Evolutionary conservation across 78 protist genomes (phyloP).

Genomic region (Dictyostelium discoideum): DNA sequence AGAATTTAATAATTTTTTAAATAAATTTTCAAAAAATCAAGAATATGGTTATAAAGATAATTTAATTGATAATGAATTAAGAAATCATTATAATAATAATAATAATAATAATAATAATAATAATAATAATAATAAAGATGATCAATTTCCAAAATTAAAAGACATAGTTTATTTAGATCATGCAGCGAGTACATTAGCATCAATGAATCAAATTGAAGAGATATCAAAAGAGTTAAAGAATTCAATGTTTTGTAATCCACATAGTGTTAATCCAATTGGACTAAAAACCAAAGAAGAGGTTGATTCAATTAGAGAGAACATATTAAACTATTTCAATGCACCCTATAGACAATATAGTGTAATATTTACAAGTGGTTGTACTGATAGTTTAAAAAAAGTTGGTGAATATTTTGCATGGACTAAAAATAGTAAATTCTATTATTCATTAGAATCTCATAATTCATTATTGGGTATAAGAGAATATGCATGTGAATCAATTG

Average conservation of each 20-base stretch:
- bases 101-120: neutral
- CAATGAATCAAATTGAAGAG: conserved; percentile 1
- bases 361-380: conserved; percentile 91
- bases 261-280: conserved; percentile 43
- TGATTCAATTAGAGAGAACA: conserved; percentile 34
- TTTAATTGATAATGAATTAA: neutral
- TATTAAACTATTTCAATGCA: conserved; percentile 80
- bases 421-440: conserved; percentile 19
- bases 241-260: conserved; percentile 75
- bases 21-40: neutral
- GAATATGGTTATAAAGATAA: conserved; percentile 20
- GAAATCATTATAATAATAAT: neutral
- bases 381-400: conserved; percentile 86
- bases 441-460: conserved; percentile 82
- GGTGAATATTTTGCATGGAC: conserved; percentile 92
- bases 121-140: neutral
- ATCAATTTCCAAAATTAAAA: conserved; percentile 39
- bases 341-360: conserved; percentile 82
- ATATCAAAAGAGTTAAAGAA: neutral
- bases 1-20: neutral
- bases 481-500: conserved; percentile 50
- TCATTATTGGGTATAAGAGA: conserved; percentile 92
- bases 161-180: conserved; percentile 73
- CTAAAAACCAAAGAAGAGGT: conserved; percentile 11
- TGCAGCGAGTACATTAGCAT: conserved; percentile 38